phyloP scores from a whole-genome alignment of 495 filamentous ascomycete species.

The Parathielavia appendiculata region DNA sequence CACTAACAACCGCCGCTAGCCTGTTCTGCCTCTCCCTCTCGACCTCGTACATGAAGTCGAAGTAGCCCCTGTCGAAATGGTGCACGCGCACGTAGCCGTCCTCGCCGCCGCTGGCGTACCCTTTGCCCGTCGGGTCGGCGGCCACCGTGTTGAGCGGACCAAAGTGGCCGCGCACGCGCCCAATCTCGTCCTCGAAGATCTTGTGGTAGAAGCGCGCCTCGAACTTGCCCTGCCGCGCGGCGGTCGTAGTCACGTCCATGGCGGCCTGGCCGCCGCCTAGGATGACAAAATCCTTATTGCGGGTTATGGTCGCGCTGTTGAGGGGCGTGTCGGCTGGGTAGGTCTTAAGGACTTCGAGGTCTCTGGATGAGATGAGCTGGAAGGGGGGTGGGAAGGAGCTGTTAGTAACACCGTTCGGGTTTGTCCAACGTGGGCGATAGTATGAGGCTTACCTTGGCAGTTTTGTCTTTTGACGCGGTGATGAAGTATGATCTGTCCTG shows the following conservation, averaged over 20 bases:
- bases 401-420: background rate
- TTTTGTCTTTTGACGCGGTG: slow-evolving; percentile 96
- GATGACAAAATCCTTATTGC: slow-evolving; percentile 94
- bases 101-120: slow-evolving; percentile 92
- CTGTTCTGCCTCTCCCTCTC: slow-evolving; percentile 58
- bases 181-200: slow-evolving; percentile 97
- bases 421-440: background rate
- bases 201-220: slow-evolving; percentile 99
- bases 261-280: slow-evolving; percentile 96
- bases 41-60: slow-evolving; percentile 97
- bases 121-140: slow-evolving; percentile 79
- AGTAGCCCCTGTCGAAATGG: slow-evolving; percentile 97
- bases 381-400: background rate
- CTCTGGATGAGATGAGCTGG: slow-evolving; percentile 73
- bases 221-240: slow-evolving; percentile 92
- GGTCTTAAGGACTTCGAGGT: slow-evolving; percentile 88
- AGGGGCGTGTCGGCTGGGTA: slow-evolving; percentile 92
- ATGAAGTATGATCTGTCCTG: slow-evolving; percentile 94
- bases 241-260: slow-evolving; percentile 98
- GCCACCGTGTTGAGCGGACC: slow-evolving; percentile 80
- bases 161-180: slow-evolving; percentile 93
- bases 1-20: slow-evolving; percentile 15
- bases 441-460: slow-evolving; percentile 63
- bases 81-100: slow-evolving; percentile 98
- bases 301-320: slow-evolving; percentile 87